Base-by-base conservation (phyloP, 1,139 yeast species). In the Lodderomyces jiufengensis region DNA sequence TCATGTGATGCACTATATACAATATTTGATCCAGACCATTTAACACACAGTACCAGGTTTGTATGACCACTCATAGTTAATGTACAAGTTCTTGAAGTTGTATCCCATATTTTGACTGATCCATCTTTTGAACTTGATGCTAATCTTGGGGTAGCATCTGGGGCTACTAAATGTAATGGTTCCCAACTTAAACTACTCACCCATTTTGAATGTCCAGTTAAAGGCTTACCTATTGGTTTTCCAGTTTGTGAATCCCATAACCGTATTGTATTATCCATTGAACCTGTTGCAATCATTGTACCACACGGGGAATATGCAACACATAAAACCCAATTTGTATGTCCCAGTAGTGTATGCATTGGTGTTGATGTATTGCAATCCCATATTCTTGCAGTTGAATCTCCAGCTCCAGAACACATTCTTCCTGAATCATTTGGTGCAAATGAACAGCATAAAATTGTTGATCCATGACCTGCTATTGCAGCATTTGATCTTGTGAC, bases 321-420 rank as follows among this genome's bases (percentile, higher is more conserved):
- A 54, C 95, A 84, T 32, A 92, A 66, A 7, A 92, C 97, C 96
- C 97, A 94, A 62, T 88, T 88, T 12, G 79, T 66, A 54, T 92
- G 99, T 0, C 98, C 98, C 11, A 69, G 55, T 37, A 94, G 66
- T 0, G 95, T 86, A 42, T 78, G 74, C 53, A 80, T 66, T 4
- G 97, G 96, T 0, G 98, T 92, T 51, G 86, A 95, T 0, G 97
- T 90, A 52, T 87, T 84, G 59, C 96, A 85, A 60, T 90, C 97
- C 99, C 99, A 92, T 36, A 92, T 78, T 54, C 97, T 72, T 3
- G 97, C 97, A n/a, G 97, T 90, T 29, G 84, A 78, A 57, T 92
- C 99, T 31, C 99, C 99, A 7, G 97, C 88, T 31, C 98, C 99
- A 0, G 97, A 84, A 32, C 87, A 94, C 83, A 92, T 80, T 47